A percentile compares a stretch with the other conserved stretches of the same genome.
Conservation (phyloP, 129 eudicot genomes). For the Sambucus nigra region DNA sequence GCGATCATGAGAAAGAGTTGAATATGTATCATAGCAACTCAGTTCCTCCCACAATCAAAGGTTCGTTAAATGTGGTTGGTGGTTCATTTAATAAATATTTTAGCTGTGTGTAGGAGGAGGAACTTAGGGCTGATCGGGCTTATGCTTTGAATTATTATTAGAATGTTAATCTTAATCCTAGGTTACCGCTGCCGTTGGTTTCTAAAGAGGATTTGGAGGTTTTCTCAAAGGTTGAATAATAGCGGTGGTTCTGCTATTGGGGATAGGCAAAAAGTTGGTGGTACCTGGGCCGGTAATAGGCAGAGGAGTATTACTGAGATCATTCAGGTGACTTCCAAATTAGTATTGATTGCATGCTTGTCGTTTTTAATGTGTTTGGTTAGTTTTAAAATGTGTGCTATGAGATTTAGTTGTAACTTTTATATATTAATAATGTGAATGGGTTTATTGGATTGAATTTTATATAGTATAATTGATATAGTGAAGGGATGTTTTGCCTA, state of each 20-base stretch:
- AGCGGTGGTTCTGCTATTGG: conserved; percentile 54
- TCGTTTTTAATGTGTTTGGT: background rate
- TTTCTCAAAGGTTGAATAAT: conserved; percentile 55
- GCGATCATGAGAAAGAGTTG: conserved; percentile 50
- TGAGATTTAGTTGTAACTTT: background rate
- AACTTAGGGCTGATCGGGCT: conserved; percentile 89
- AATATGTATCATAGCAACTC: conserved; percentile 73
- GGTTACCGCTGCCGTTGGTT: conserved; percentile 81
- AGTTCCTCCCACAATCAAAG: conserved; percentile 90
- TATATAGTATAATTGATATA: background rate
- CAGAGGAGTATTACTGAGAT: conserved; percentile 86
- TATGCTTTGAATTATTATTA: conserved; percentile 67
- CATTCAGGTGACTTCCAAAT: conserved; percentile 85
- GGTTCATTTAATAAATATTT: conserved; percentile 39
- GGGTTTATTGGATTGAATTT: background rate
- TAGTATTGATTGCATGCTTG: background rate
- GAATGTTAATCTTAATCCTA: conserved; percentile 77
- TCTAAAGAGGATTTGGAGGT: conserved; percentile 95
- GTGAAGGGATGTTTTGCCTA: background rate
- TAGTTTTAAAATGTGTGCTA: background rate
- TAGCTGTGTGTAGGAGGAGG: conserved; percentile 54
- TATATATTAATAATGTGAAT: background rate
- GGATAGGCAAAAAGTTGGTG: conserved; percentile 51
- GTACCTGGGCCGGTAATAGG: conserved; percentile 30
- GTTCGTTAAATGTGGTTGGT: conserved; percentile 59